A percentile compares a stretch with the other conserved stretches of the same genome.
phyloP scores from a whole-genome alignment of 2,329 filamentous ascomycete genomes.

The Bipolaris cookei region DNA sequence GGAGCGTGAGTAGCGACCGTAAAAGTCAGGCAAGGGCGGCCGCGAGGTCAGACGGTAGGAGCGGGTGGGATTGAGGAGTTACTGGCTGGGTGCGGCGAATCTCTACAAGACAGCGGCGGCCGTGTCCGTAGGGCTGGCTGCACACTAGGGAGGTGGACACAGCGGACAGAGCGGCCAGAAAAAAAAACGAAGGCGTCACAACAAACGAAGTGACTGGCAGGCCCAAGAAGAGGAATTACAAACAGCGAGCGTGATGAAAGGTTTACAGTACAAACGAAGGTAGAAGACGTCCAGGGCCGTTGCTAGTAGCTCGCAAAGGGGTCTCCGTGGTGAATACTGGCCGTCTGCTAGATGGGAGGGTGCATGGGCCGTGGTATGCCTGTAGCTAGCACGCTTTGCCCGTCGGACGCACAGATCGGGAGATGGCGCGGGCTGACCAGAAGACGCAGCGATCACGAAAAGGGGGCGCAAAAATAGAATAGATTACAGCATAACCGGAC shows the following conservation, averaged over 20 bases:
- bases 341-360: constrained; percentile 9
- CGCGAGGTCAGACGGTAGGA: constrained; percentile 10
- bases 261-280: constrained; percentile 38
- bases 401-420: constrained; percentile 16
- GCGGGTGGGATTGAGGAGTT: constrained; percentile 17
- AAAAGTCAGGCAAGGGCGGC: constrained; percentile 28
- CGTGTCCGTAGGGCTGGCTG: constrained; percentile 18
- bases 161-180: constrained; percentile 5
- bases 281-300: constrained; percentile 27
- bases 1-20: constrained; percentile 43
- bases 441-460: constrained; percentile 23
- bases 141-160: constrained; percentile 28
- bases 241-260: constrained; percentile 42
- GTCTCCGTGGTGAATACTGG: constrained; percentile 21
- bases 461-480: constrained; percentile 34
- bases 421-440: constrained; percentile 29
- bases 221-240: constrained; percentile 26
- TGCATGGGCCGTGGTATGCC: constrained; percentile 14
- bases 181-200: constrained; percentile 22
- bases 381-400: constrained; percentile 15
- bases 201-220: neutral
- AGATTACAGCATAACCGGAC: constrained; percentile 21
- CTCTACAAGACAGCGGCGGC: neutral
- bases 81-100: constrained; percentile 7
- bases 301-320: constrained; percentile 28